These are phyloP conservation scores for Nakataea oryzae DNA, from an alignment of 2,329 filamentous ascomycete genomes.

Conservation along the genomic window DNA sequence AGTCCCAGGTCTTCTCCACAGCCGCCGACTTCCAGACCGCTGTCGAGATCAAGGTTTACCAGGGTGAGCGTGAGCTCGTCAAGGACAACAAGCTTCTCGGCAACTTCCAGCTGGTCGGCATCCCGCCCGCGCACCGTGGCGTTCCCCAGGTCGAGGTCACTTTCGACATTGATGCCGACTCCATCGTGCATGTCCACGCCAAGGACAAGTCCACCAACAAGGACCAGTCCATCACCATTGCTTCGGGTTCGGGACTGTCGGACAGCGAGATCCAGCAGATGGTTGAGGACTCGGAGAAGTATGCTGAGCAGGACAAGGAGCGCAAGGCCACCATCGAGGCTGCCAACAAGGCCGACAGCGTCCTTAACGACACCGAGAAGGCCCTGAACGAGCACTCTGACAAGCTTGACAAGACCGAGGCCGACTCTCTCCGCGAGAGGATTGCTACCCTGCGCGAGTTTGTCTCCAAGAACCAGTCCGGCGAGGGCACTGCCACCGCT, in stretches of 20 bases:
- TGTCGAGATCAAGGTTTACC: constrained; percentile 99
- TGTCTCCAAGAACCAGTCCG: constrained; percentile 87
- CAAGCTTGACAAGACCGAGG: constrained; percentile 93
- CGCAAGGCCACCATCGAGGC: constrained; percentile 92
- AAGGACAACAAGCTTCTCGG: constrained; percentile 97
- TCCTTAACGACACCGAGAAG: constrained; percentile 96
- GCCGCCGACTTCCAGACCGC: constrained; percentile 97
- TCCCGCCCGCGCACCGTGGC: constrained; percentile 90
- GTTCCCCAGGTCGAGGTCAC: constrained; percentile 96
- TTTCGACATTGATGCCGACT: constrained; percentile 97
- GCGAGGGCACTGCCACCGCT: constrained; percentile 75
- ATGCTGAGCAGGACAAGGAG: constrained; percentile 89
- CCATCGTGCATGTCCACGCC: constrained; percentile 93
- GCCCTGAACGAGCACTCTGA: constrained; percentile 94
- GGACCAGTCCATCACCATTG: constrained; percentile 99
- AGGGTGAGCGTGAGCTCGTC: constrained; percentile 98
- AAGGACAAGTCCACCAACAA: constrained; percentile 99
- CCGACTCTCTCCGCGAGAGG: constrained; percentile 89
- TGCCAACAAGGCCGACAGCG: constrained; percentile 93
- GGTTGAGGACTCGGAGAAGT: constrained; percentile 97
- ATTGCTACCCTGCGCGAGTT: constrained; percentile 76
- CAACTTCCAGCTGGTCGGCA: constrained; percentile 98
- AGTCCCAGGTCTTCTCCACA: constrained; percentile 96
- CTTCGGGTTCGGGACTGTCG: constrained; percentile 91
- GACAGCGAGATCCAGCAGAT: constrained; percentile 93